Conservation (phyloP, 2,329 filamentous ascomycete species). For the Colletotrichum trifolii region DNA sequence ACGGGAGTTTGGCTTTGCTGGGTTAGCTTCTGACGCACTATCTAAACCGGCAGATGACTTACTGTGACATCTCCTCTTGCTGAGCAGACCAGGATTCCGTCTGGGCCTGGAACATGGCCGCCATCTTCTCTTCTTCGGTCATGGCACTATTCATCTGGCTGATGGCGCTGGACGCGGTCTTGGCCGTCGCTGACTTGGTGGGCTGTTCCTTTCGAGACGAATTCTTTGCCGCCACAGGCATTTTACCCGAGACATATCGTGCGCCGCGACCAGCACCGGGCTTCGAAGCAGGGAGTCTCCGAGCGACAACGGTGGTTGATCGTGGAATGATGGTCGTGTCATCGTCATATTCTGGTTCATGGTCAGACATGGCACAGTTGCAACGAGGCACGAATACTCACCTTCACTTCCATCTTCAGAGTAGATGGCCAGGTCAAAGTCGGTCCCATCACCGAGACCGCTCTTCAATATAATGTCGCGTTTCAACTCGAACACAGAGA, state of each 20-base stretch:
- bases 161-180: constrained; percentile 67
- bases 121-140: constrained; percentile 94
- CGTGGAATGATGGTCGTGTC: constrained; percentile 97
- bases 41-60: constrained; percentile 46
- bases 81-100: constrained; percentile 93
- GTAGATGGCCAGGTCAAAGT: constrained; percentile 96
- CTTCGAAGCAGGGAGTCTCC: constrained; percentile 84
- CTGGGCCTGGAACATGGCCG: constrained; percentile 90
- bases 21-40: constrained; percentile 45
- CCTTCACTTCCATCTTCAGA: constrained; percentile 92
- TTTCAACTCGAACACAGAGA: constrained; percentile 98
- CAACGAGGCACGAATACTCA: constrained; percentile 57
- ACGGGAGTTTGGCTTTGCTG: constrained; percentile 68
- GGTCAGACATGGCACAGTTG: constrained; percentile 22
- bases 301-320: constrained; percentile 92
- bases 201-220: constrained; percentile 73
- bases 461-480: constrained; percentile 97
- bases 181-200: constrained; percentile 67
- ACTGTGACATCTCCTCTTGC: constrained; percentile 92
- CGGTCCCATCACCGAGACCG: constrained; percentile 92
- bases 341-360: constrained; percentile 87
- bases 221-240: constrained; percentile 89
- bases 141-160: constrained; percentile 79
- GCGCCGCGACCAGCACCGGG: constrained; percentile 90
- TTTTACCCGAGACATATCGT: constrained; percentile 95